Conservation (phyloP, 768 basidiomycete species). For the Galerina sulciceps region DNA sequence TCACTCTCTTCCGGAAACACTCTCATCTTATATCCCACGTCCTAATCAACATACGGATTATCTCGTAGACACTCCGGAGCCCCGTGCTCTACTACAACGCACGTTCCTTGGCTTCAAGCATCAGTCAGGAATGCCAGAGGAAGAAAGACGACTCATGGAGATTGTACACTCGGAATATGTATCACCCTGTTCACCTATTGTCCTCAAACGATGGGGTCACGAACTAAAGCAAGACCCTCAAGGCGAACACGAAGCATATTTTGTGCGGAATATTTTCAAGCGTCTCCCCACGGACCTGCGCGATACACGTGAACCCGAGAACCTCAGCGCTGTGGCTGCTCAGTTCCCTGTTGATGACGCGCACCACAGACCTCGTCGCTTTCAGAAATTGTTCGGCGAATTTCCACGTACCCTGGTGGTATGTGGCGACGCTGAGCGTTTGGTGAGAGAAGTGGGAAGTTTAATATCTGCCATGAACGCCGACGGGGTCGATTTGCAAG, state of each 20-base stretch:
- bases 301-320: constrained; percentile 16
- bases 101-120: constrained; percentile 53
- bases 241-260: constrained; percentile 26
- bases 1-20: constrained; percentile 50
- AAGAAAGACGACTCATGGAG: constrained; percentile 35
- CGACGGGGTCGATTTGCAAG: constrained; percentile 39
- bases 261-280: constrained; percentile 20
- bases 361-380: constrained; percentile 27
- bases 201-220: constrained; percentile 43
- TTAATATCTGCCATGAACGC: constrained; percentile 42
- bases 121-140: constrained; percentile 23
- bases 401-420: constrained; percentile 51
- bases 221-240: constrained; percentile 34
- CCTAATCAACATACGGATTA: constrained; percentile 55
- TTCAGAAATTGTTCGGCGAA: constrained; percentile 45
- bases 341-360: constrained; percentile 18
- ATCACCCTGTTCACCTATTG: constrained; percentile 42
- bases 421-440: constrained; percentile 54
- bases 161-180: constrained; percentile 46
- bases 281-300: constrained; percentile 21
- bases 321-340: constrained; percentile 14
- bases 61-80: constrained; percentile 56
- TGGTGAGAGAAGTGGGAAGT: constrained; percentile 50
- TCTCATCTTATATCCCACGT: constrained; percentile 52
- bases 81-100: constrained; percentile 53